Evolutionary conservation across 768 basidiomycete species (phyloP), one percentile per base, ranked within the genome.

Genomic region (Kwoniella shandongensis): DNA sequence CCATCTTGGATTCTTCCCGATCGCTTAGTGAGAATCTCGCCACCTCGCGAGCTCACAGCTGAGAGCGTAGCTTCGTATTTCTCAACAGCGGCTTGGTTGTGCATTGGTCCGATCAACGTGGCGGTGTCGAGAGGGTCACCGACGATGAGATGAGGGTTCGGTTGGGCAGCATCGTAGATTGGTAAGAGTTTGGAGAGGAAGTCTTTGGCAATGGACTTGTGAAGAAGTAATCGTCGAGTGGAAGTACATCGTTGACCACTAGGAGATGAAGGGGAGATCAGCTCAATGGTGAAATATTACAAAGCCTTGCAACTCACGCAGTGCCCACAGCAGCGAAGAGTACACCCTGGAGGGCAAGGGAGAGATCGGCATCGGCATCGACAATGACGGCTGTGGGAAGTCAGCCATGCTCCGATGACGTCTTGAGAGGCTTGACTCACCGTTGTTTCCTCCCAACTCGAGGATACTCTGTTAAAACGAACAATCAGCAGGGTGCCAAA

Each of bases 401-500:
- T 27, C 30, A 47, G 23, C n/a, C n/a, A n/a, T n/a, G n/a, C n/a
- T n/a, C n/a, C n/a, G 22, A 26, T 18, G 23, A 42, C 2, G 65
- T 13, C 46, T 18, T 20, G 35, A 1, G 26, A 4, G 30, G 29
- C 7, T 17, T n/a, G n/a, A 41, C 80, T 51, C 76, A 90, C 90
- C 91, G 72, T 97, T 97, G 79, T 98, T 97, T 32, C 94, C 94
- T 23, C 93, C 93, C 1, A 97, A 80, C 73, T 97, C 94, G 23
- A 97, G 82, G 20, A 97, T 84, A 20, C 63, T 54, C 72, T 72
- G 51, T 4, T 17, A 8, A 23, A n/a, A 29, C 51, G 38, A 59
- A 47, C 46, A 41, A 47, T 64, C 51, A 48, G 23, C 7, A 23
- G 17, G n/a, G 23, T 17, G n/a, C 44, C 23, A 50, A 38, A 30